A percentile compares a stretch with the other conserved stretches of the same genome.
Evolutionary conservation across 345 rosid species (phyloP).

Genomic region (Brassica incana): DNA sequence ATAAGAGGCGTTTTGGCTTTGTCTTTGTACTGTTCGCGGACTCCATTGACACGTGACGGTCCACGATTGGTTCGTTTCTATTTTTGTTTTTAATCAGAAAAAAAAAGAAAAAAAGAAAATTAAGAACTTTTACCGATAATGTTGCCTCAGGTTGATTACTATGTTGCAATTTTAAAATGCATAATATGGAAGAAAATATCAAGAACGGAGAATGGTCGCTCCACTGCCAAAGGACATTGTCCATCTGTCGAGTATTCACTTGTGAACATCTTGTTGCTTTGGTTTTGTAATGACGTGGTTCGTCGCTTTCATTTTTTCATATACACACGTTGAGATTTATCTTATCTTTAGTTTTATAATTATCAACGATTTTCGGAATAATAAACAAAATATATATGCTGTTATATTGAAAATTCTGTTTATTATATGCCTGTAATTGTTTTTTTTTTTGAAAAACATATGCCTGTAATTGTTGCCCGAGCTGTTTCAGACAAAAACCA

Average conservation of each 20-base stretch:
- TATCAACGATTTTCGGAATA: not conserved
- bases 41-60: too few species aligned
- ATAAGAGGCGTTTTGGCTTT: too few species aligned
- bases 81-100: too few species aligned
- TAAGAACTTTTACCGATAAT: too few species aligned
- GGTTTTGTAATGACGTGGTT: not conserved
- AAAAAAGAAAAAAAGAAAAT: too few species aligned
- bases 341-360: not conserved
- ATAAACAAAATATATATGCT: not conserved
- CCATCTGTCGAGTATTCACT: not conserved
- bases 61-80: too few species aligned
- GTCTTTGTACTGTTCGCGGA: too few species aligned
- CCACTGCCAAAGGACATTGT: not conserved
- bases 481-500: not conserved
- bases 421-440: not conserved
- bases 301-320: not conserved
- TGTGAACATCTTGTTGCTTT: not conserved
- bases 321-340: not conserved
- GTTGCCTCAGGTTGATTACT: not conserved
- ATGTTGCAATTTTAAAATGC: not conserved
- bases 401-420: not conserved
- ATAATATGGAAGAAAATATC: not conserved
- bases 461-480: not conserved
- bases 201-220: not conserved
- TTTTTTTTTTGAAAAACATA: not conserved